Conservation (phyloP, 202 grass and related monocot genomes). For the Dendrocalamus latiflorus region DNA sequence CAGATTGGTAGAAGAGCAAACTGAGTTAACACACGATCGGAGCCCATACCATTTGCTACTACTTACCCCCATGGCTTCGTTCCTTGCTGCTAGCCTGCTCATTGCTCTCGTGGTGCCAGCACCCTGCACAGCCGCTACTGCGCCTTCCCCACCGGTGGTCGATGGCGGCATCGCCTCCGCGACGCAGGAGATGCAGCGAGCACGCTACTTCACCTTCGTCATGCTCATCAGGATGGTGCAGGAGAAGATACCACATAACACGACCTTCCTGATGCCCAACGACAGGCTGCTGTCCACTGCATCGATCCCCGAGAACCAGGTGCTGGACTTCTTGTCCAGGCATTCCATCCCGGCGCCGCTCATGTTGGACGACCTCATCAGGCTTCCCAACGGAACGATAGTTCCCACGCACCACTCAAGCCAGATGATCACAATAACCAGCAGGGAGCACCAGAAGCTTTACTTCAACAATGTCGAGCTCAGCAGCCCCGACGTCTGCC, state of each 20-base stretch:
- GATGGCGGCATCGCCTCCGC: neutral
- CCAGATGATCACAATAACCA: constrained; percentile 44
- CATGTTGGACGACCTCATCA: constrained; percentile 38
- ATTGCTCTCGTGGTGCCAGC: neutral
- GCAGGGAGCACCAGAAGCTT: constrained; percentile 32
- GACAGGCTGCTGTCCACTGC: too few species aligned
- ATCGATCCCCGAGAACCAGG: constrained; percentile 34
- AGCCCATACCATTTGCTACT: neutral
- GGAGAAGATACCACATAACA: constrained; percentile 45
- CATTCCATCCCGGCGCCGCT: constrained; percentile 46
- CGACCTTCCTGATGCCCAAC: constrained; percentile 62
- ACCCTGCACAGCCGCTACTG: neutral
- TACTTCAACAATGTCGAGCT: constrained; percentile 53
- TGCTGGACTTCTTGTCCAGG: constrained; percentile 40
- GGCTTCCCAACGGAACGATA: constrained; percentile 51
- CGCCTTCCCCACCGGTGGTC: neutral
- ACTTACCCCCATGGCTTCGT: constrained; percentile 15
- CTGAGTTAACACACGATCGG: neutral
- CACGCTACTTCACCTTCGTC: constrained; percentile 55
- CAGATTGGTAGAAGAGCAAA: neutral
- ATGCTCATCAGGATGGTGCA: constrained; percentile 65
- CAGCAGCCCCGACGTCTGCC: constrained; percentile 43
- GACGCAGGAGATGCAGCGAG: constrained; percentile 52
- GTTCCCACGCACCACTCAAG: constrained; percentile 40
- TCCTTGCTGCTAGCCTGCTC: constrained; percentile 3